Base-by-base conservation (phyloP, 1,139 yeast species). In the Kodamaea derodonti region DNA sequence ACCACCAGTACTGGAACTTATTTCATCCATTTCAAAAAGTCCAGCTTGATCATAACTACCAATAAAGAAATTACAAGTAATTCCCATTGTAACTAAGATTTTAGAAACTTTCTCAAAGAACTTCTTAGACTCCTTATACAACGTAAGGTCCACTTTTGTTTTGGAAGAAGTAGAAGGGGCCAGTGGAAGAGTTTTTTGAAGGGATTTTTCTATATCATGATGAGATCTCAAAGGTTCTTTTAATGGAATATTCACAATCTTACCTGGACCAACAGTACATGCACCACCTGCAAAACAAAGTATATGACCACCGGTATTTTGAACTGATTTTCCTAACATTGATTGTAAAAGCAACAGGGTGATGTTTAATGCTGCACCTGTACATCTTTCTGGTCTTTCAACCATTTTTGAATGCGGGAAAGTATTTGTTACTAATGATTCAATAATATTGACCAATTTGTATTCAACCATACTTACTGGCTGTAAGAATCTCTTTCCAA, bases 21-120 rank as follows among this genome's bases (percentile, higher is more conserved):
- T 59, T 27, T 70, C 68, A 39, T 76, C 82, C 85, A 80, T 79
- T 50, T 80, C 86, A 45, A 59, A 73, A 11, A 80, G 58, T 0
- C 86, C 86, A 22, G 78, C 72, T 56, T 80, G 86, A 50, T 80
- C 85, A 51, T 80, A 79, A 18, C 81, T 71, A 14, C 85, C 85
- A 36, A 78, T 68, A 46, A 79, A 78, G 16, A 76, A 56, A 45
- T 76, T 75, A 41, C 80, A 65, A 16, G 80, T 65, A 30, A 77
- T 67, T 0, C 85, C 84, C 41, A 64, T 47, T 9, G 54, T 40
- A 3, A 63, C 60, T 26, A 68, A 42, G 24, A 55, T 56, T 20
- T 62, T 56, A 0, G 80, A 63, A 9, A 78, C 64, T 22, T 60
- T 56, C 6, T 62, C 57, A 52, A 77, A 80, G 48, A 66, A 75